Evolutionary conservation across 1,284 basidiomycete genomes (phyloP).

Genomic region (Volvariella volvacea): DNA sequence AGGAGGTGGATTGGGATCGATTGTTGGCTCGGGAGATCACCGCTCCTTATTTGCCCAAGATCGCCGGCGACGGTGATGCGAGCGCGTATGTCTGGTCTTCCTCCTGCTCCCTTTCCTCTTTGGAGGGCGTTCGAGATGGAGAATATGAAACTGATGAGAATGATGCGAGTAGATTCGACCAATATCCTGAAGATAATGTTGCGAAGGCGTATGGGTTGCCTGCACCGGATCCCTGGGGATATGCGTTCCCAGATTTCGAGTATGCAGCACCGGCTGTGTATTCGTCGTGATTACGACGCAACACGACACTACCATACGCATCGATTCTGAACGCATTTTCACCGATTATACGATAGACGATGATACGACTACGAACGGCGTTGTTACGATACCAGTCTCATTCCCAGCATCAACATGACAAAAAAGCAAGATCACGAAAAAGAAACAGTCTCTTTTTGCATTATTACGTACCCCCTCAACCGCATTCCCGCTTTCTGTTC

Average conservation of each 20-base stretch:
- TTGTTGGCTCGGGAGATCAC: constrained; percentile 84
- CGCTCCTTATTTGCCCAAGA: constrained; percentile 92
- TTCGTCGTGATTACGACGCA: constrained; percentile 7
- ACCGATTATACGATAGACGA: too few relatives aligned
- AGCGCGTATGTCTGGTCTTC: constrained; percentile 66
- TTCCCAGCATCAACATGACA: too few relatives aligned
- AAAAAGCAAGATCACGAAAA: too few relatives aligned
- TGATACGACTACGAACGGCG: too few relatives aligned
- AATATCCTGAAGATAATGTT: constrained; percentile 68
- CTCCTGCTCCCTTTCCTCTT: background rate
- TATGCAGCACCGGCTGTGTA: constrained; percentile 32
- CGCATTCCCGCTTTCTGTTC: too few relatives aligned
- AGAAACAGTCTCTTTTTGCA: too few relatives aligned
- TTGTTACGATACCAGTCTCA: too few relatives aligned
- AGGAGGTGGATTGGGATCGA: constrained; percentile 93
- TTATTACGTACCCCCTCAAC: too few relatives aligned
- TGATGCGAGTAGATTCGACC: constrained; percentile 50
- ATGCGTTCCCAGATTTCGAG: constrained; percentile 63
- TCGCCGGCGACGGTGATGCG: constrained; percentile 80
- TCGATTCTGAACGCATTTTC: too few relatives aligned
- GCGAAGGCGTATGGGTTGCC: constrained; percentile 50
- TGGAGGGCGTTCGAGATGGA: background rate
- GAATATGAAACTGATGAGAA: background rate
- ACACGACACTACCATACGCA: constrained; percentile 1
- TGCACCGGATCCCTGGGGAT: constrained; percentile 49